These are phyloP conservation scores for Suillus clintonianus DNA, from an alignment of 768 basidiomycete genomes.

Conservation along the genomic window DNA sequence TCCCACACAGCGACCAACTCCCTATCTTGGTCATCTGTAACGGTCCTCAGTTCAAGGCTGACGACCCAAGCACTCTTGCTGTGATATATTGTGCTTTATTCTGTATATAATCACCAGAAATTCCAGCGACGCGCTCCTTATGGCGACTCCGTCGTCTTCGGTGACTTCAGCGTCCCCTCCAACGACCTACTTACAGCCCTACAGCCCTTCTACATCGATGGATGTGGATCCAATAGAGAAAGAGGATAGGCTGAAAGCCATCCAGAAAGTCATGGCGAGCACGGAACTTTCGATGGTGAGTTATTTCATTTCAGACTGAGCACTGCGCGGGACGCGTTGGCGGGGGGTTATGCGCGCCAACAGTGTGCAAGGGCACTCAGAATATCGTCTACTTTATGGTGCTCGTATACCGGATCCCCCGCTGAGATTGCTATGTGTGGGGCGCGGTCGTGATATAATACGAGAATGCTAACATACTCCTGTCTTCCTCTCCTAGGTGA, in stretches of 20 bases:
- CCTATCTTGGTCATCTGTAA: slow-evolving; percentile 30
- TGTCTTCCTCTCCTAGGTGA: slow-evolving; percentile 55
- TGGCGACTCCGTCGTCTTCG: slow-evolving; percentile 82
- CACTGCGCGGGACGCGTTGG: slow-evolving; percentile 50
- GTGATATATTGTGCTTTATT: slow-evolving; percentile 18
- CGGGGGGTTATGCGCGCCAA: slow-evolving; percentile 24
- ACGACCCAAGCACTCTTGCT: slow-evolving; percentile 9
- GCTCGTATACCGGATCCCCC: slow-evolving; percentile 11
- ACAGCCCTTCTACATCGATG: slow-evolving; percentile 40
- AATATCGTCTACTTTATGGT: slow-evolving; percentile 4
- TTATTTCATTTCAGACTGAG: slow-evolving; percentile 30
- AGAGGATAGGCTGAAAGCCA: slow-evolving; percentile 65
- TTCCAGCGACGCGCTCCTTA: slow-evolving; percentile 39
- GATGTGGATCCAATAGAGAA: slow-evolving; percentile 47
- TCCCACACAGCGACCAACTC: slow-evolving; percentile 40
- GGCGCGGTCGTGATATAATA: slow-evolving; percentile 7
- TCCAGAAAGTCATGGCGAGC: slow-evolving; percentile 75
- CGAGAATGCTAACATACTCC: slow-evolving; percentile 24
- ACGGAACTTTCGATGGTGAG: slow-evolving; percentile 82
- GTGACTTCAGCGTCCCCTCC: slow-evolving; percentile 83
- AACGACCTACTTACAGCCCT: slow-evolving; percentile 56
- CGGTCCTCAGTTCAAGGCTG: slow-evolving; percentile 27
- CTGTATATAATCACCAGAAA: slow-evolving; percentile 16
- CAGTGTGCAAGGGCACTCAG: slow-evolving; percentile 7
- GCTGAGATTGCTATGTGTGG: slow-evolving; percentile 10